These are phyloP conservation scores for Eremothecium gossypii DNA, from an alignment of 1,139 yeast species.

Conservation along the genomic window DNA sequence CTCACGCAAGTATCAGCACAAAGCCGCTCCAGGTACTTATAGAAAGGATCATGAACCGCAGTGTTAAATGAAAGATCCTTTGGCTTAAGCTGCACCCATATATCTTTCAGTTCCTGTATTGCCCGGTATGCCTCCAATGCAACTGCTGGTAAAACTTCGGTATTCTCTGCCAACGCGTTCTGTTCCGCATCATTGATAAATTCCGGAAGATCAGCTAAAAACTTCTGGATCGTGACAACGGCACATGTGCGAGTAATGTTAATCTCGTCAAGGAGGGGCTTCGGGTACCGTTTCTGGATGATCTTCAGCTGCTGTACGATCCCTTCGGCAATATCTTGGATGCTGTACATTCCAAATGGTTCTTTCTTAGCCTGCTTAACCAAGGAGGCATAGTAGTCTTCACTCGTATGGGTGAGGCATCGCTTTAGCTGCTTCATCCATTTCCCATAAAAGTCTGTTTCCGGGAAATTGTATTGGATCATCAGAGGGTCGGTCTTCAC, in stretches of 20 bases:
- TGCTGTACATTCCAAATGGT: constrained; percentile 47
- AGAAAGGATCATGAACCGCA: constrained; percentile 47
- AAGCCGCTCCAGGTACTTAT: constrained; percentile 49
- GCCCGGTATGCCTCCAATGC: constrained; percentile 52
- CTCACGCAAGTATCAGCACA: constrained; percentile 45
- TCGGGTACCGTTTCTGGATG: constrained; percentile 53
- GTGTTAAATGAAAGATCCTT: constrained; percentile 40
- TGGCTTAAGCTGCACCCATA: constrained; percentile 43
- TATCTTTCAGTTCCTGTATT: constrained; percentile 46
- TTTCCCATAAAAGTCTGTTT: constrained; percentile 35
- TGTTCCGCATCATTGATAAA: constrained; percentile 50
- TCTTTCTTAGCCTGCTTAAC: constrained; percentile 58
- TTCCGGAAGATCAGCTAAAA: constrained; percentile 54
- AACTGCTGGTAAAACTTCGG: constrained; percentile 35
- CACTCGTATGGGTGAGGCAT: constrained; percentile 45
- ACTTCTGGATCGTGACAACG: constrained; percentile 47
- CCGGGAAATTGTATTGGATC: constrained; percentile 14
- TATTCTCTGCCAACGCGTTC: constrained; percentile 30
- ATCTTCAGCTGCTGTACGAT: constrained; percentile 43
- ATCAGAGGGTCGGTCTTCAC: constrained; percentile 44
- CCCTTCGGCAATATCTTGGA: constrained; percentile 49
- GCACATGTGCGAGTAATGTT: constrained; percentile 49
- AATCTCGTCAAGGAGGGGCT: constrained; percentile 51
- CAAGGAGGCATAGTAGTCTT: constrained; percentile 48
- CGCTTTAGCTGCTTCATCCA: constrained; percentile 47